Base-by-base conservation (phyloP, 108 stramenopile genomes). In the Pseudonitzschia multiseries region DNA sequence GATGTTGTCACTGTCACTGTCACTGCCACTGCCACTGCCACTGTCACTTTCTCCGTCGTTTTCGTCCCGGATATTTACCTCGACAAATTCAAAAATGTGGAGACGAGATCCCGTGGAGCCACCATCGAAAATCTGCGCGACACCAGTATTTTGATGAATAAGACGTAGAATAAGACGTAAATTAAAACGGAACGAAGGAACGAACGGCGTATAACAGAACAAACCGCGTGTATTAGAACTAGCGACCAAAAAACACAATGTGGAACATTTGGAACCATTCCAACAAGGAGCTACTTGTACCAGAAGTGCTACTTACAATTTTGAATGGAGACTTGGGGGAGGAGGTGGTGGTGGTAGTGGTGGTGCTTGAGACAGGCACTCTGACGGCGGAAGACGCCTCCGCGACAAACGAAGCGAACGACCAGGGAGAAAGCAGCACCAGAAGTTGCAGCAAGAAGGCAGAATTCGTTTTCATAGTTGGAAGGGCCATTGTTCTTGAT, bases 81-180 rank as follows among this genome's bases (percentile, higher is more conserved):
- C 46, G 28, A 89, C 79, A 70, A 95, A 84, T 70, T 93, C 89
- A 79, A 93, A 95, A 41, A 93, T 83, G 61, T 91, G 90, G 27
- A 95, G 76, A 28, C 94, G 83, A 32, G 90, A 92, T 17, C 93
- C 93, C n/a, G 93, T 94, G 8, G 90, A 92, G 68, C 93, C 93
- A 50, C 86, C 94, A 74, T 95, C 94, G 57, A 93, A 83, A n/a
- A 92, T 84, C 89, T 90, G 32, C 41, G 44, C 60, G 48, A 48
- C 17, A 18, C 46, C 4, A 36, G 6, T 36, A 6, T 36, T 36
- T 6, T 5, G 8, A 54, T 6, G 53, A 70, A 57, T 12, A 27
- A 68, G n/a, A 48, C 4, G 56, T 36, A 4, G 18, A 42, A 22
- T n/a, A n/a, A n/a, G n/a, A n/a, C n/a, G n/a, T n/a, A n/a, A n/a